These are phyloP conservation scores for Cutaneotrichosporon arboriforme DNA, from an alignment of 1,284 basidiomycete genomes.

Conservation along the genomic window DNA sequence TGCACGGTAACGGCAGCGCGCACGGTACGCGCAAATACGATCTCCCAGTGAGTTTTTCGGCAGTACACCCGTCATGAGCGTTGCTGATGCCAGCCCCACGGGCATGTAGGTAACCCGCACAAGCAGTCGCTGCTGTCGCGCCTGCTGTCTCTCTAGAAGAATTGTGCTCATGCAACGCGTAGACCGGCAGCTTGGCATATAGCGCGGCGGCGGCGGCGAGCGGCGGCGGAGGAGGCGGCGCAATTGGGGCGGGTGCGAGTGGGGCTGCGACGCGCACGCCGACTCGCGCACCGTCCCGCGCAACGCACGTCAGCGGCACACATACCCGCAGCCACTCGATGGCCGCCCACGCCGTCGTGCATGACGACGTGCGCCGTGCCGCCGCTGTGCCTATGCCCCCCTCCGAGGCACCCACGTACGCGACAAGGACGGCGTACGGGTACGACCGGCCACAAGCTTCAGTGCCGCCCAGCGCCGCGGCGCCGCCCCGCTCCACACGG, in stretches of 20 bases:
- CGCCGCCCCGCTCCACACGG: not conserved
- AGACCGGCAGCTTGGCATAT: not conserved
- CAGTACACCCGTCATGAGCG: too few species aligned
- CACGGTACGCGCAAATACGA: too few species aligned
- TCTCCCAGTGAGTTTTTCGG: too few species aligned
- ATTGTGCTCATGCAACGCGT: not conserved
- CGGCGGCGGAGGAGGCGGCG: too few species aligned
- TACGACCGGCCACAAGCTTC: conserved; percentile 1
- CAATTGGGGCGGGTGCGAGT: too few species aligned
- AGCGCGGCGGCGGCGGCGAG: too few species aligned
- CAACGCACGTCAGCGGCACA: too few species aligned
- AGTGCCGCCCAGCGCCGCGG: not conserved
- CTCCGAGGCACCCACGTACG: not conserved
- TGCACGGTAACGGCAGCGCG: too few species aligned
- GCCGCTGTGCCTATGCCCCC: not conserved
- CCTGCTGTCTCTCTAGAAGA: not conserved
- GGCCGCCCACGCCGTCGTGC: too few species aligned
- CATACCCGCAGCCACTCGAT: too few species aligned
- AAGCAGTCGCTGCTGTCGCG: not conserved
- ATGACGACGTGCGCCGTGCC: not conserved
- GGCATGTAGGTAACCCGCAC: too few species aligned
- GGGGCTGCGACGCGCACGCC: not conserved
- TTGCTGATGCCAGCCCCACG: too few species aligned
- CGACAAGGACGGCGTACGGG: not conserved
- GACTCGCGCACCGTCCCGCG: not conserved